These are phyloP conservation scores for Fusarium tricinctum DNA, from an alignment of 2,329 filamentous ascomycete species.

Conservation along the genomic window DNA sequence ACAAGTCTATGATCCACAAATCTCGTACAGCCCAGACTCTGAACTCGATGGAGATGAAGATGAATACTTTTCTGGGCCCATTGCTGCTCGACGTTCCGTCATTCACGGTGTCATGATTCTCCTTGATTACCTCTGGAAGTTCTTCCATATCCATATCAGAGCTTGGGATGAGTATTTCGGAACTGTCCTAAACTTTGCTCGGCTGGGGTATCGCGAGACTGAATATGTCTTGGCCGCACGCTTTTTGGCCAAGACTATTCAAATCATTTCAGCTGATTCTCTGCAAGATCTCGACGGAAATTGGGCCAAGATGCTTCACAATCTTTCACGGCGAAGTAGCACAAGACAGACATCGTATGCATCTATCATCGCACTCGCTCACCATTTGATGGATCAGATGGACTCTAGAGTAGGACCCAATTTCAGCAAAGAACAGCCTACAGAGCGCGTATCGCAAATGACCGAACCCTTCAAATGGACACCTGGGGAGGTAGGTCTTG, in stretches of 20 bases:
- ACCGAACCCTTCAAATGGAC: slow-evolving; percentile 61
- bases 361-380: slow-evolving; percentile 65
- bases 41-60: slow-evolving; percentile 54
- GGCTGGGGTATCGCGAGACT: slow-evolving; percentile 71
- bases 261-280: slow-evolving; percentile 73
- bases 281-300: slow-evolving; percentile 65
- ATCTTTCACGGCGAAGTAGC: slow-evolving; percentile 64
- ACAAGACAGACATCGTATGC: slow-evolving; percentile 68
- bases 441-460: slow-evolving; percentile 57
- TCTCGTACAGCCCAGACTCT: slow-evolving; percentile 17
- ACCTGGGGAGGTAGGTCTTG: slow-evolving; percentile 60
- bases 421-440: slow-evolving; percentile 56
- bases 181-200: slow-evolving; percentile 75
- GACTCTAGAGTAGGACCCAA: slow-evolving; percentile 55
- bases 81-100: slow-evolving; percentile 42
- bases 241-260: slow-evolving; percentile 71
- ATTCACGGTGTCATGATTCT: slow-evolving; percentile 60
- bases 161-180: slow-evolving; percentile 85
- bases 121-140: slow-evolving; percentile 71
- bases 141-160: slow-evolving; percentile 72
- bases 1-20: slow-evolving; percentile 59
- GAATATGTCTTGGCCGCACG: slow-evolving; percentile 70
- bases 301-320: slow-evolving; percentile 68
- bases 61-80: slow-evolving; percentile 26
- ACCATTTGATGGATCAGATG: slow-evolving; percentile 61